These are phyloP conservation scores for Thozetella sp. DNA, from an alignment of 495 filamentous ascomycete genomes.

Conservation along the genomic window DNA sequence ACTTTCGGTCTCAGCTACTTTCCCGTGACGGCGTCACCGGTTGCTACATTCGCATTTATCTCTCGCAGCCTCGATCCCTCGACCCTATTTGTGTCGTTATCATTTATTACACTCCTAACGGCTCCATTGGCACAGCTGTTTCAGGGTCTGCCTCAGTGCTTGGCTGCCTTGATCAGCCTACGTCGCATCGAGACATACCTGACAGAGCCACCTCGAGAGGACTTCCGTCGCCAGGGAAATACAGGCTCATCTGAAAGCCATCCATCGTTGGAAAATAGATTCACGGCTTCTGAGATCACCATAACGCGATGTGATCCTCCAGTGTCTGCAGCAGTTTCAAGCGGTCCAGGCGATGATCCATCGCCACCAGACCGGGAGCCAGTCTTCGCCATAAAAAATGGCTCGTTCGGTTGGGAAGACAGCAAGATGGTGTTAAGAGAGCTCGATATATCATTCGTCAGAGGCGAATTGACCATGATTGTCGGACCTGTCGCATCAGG, in stretches of 20 bases:
- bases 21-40: constrained; percentile 40
- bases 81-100: constrained; percentile 55
- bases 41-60: constrained; percentile 34
- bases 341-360: background rate
- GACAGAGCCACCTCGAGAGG: constrained; percentile 25
- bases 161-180: constrained; percentile 56
- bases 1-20: constrained; percentile 41
- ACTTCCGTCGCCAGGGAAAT: constrained; percentile 10
- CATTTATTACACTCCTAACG: constrained; percentile 57
- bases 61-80: constrained; percentile 39
- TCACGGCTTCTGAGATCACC: background rate
- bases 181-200: constrained; percentile 58
- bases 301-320: background rate
- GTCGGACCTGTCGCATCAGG: constrained; percentile 53
- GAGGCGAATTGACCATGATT: constrained; percentile 34
- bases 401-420: constrained; percentile 38
- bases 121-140: constrained; percentile 55
- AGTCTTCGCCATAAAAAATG: constrained; percentile 9
- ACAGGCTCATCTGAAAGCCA: background rate
- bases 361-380: background rate
- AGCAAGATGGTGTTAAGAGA: constrained; percentile 29
- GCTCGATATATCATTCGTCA: constrained; percentile 26
- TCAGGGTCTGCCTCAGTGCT: constrained; percentile 51
- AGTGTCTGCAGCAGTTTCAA: background rate
- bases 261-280: constrained; percentile 3